Conservation (phyloP, 2,329 filamentous ascomycete genomes). For the Ascochyta pisi region DNA sequence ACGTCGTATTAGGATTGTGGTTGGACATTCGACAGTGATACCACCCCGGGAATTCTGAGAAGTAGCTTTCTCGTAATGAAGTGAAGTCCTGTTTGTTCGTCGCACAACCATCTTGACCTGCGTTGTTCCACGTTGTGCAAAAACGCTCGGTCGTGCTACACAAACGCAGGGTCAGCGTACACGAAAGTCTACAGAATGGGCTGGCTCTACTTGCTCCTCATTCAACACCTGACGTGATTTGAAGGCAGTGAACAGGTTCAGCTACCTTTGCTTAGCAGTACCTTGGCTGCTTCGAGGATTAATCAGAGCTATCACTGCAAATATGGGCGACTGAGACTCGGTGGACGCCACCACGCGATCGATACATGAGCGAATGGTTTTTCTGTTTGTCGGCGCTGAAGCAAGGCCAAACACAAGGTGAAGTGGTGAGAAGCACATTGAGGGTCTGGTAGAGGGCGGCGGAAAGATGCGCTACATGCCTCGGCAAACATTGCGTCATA, state of each 20-base stretch:
- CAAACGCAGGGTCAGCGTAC: background rate
- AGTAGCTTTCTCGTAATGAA: background rate
- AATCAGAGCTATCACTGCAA: background rate
- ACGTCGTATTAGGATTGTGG: background rate
- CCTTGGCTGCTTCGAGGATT: background rate
- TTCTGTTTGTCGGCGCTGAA: too few species aligned
- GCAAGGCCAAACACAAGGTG: background rate
- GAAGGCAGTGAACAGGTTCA: background rate
- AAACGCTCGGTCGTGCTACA: constrained; percentile 5
- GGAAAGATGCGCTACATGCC: background rate
- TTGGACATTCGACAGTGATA: background rate
- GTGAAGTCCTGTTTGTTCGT: background rate
- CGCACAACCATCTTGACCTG: background rate
- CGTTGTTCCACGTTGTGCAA: constrained; percentile 7
- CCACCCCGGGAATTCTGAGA: background rate
- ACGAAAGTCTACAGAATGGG: background rate
- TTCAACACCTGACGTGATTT: too few species aligned
- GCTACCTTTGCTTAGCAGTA: background rate
- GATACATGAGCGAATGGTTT: too few species aligned
- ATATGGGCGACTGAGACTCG: too few species aligned
- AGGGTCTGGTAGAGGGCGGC: background rate
- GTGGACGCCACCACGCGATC: too few species aligned
- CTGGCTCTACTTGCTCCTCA: background rate
- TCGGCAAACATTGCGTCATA: constrained; percentile 19
- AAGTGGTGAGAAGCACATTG: background rate